These are phyloP conservation scores for Excoecaria agallocha DNA, from an alignment of 345 rosid species.

Conservation along the genomic window DNA sequence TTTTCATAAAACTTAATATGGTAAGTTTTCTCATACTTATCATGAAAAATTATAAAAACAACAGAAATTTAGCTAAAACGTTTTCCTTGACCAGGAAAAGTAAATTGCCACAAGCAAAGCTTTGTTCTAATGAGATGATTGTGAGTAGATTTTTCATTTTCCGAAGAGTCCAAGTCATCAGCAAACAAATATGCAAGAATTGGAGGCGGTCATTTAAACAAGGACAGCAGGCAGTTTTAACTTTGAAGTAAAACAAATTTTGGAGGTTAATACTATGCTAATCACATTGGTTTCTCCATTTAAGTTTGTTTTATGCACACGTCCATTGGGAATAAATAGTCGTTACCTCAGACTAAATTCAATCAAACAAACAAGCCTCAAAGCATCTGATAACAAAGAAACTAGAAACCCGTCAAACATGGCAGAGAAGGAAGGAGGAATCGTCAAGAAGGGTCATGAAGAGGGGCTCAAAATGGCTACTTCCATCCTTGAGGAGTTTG, in stretches of 20 bases:
- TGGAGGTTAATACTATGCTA: conserved; percentile 31
- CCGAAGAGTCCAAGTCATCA: not conserved
- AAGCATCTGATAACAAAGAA: conserved; percentile 6
- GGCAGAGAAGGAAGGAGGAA: conserved; percentile 52
- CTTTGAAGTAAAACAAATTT: conserved; percentile 5
- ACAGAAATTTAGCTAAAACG: not conserved
- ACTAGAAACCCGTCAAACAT: conserved; percentile 17
- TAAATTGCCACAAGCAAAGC: not conserved
- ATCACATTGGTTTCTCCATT: conserved; percentile 34
- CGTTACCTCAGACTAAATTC: not conserved
- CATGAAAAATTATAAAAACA: not conserved
- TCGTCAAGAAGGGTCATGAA: conserved; percentile 38
- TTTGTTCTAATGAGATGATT: not conserved
- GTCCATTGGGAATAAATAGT: conserved; percentile 24
- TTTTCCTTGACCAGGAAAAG: not conserved
- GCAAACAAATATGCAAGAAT: not conserved
- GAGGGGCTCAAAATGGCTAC: conserved; percentile 40
- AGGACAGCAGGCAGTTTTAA: no score
- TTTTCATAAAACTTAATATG: not conserved
- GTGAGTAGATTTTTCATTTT: not conserved
- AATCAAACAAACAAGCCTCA: conserved; percentile 1
- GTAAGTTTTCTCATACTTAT: not conserved
- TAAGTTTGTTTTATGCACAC: conserved; percentile 18
- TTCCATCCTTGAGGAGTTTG: conserved; percentile 45
- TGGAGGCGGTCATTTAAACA: not conserved